A percentile compares a stretch with the other conserved stretches of the same genome.
Conservation (phyloP, 2,329 filamentous ascomycete species). For the Pseudogymnoascus sp. region DNA sequence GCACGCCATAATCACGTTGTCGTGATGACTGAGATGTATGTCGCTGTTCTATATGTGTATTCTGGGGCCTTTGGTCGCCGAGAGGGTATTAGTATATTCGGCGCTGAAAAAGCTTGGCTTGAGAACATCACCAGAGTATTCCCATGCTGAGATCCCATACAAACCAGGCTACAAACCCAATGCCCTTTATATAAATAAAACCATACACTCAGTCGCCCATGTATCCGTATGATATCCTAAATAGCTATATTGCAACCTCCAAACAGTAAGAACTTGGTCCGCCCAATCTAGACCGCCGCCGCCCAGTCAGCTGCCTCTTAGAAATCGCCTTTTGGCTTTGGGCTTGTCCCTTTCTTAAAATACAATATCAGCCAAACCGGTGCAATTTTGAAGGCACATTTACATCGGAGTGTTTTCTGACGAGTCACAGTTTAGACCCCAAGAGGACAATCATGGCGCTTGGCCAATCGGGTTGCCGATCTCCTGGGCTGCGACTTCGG, state of each 20-base stretch:
- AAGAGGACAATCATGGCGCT: not conserved
- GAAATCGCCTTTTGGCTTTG: no score
- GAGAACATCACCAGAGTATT: not conserved
- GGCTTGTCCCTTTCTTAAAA: no score
- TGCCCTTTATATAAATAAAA: no score
- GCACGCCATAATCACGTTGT: not conserved
- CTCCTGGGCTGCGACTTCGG: constrained; percentile 6
- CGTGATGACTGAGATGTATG: not conserved
- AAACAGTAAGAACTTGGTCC: not conserved
- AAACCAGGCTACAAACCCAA: not conserved
- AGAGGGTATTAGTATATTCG: not conserved
- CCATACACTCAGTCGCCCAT: not conserved
- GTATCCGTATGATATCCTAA: not conserved
- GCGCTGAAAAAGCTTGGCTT: not conserved
- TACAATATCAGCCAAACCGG: no score
- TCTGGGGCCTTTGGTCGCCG: not conserved
- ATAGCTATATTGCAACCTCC: not conserved
- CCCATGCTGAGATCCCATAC: not conserved
- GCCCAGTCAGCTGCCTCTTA: no score
- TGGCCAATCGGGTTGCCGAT: constrained; percentile 6
- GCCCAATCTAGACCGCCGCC: not conserved
- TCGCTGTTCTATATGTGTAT: not conserved
- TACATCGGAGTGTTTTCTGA: no score
- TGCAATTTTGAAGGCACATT: no score
- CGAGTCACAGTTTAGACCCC: not conserved